Evolutionary conservation across 345 rosid genomes (phyloP).

Genomic region (Lepidium aucheri): DNA sequence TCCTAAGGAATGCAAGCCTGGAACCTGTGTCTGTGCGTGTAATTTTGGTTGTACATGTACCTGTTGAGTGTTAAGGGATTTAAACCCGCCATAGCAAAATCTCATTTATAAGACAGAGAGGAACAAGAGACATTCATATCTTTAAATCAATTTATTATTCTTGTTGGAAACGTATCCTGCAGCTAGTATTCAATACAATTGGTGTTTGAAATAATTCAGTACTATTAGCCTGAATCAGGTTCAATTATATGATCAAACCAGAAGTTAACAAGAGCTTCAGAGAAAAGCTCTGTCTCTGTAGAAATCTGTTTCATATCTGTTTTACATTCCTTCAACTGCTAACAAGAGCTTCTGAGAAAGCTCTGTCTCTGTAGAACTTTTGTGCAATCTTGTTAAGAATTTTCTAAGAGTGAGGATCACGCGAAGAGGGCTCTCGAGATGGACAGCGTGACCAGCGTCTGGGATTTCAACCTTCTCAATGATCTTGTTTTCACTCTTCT

Average conservation of each 20-base stretch:
- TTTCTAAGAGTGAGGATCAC: conserved; percentile 47
- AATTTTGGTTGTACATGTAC: neutral
- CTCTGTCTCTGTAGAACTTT: conserved; percentile 6
- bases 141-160: neutral
- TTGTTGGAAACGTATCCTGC: neutral
- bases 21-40: neutral
- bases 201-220: neutral
- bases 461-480: conserved; percentile 50
- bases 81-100: neutral
- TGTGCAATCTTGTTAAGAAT: conserved; percentile 36
- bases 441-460: conserved; percentile 76
- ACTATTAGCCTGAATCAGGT: neutral
- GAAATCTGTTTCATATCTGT: conserved; percentile 1
- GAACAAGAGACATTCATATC: neutral
- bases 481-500: conserved; percentile 7
- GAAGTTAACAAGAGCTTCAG: conserved; percentile 14
- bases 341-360: conserved; percentile 18
- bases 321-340: conserved; percentile 18
- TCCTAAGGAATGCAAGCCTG: neutral
- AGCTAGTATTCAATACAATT: neutral
- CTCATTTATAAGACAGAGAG: neutral
- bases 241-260: neutral
- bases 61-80: neutral
- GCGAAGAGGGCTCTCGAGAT: conserved; percentile 72
- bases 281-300: conserved; percentile 8